Conservation (phyloP, 768 basidiomycete genomes). For the Leccinum olivaceopallidum region DNA sequence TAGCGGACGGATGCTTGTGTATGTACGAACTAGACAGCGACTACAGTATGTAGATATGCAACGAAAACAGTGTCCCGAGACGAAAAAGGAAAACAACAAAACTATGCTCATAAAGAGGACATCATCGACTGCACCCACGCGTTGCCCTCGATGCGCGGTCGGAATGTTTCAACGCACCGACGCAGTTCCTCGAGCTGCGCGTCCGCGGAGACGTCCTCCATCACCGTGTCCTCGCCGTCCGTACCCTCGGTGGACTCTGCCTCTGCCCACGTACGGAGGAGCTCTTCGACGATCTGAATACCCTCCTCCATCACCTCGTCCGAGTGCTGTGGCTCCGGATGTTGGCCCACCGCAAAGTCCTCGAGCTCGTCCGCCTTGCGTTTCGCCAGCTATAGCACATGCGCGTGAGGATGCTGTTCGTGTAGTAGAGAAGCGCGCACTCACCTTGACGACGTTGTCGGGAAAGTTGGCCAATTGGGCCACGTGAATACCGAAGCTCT, state of each 20-base stretch:
- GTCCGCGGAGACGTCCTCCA: constrained; percentile 45
- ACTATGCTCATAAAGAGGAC: constrained; percentile 32
- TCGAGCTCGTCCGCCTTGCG: constrained; percentile 90
- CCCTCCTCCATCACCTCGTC: constrained; percentile 74
- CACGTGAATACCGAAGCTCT: constrained; percentile 98
- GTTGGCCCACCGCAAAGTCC: constrained; percentile 61
- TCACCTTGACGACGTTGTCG: constrained; percentile 84
- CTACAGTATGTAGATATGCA: constrained; percentile 5
- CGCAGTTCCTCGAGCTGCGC: constrained; percentile 49
- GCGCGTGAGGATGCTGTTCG: neutral
- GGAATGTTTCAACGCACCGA: constrained; percentile 63
- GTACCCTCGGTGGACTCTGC: constrained; percentile 36
- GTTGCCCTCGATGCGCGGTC: constrained; percentile 72
- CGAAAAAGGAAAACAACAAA: neutral
- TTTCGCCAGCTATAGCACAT: constrained; percentile 68
- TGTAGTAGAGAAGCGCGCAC: constrained; percentile 5
- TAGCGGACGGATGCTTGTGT: constrained; percentile 10
- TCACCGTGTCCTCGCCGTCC: constrained; percentile 40
- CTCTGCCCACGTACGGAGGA: constrained; percentile 71
- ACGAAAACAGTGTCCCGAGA: neutral
- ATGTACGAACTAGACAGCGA: constrained; percentile 15
- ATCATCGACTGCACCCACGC: constrained; percentile 73
- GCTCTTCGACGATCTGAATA: constrained; percentile 73
- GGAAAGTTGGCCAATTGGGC: constrained; percentile 98
- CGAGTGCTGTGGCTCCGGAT: constrained; percentile 46